Conservation (phyloP, 2,329 filamentous ascomycete species). For the Aquanectria penicillioides region DNA sequence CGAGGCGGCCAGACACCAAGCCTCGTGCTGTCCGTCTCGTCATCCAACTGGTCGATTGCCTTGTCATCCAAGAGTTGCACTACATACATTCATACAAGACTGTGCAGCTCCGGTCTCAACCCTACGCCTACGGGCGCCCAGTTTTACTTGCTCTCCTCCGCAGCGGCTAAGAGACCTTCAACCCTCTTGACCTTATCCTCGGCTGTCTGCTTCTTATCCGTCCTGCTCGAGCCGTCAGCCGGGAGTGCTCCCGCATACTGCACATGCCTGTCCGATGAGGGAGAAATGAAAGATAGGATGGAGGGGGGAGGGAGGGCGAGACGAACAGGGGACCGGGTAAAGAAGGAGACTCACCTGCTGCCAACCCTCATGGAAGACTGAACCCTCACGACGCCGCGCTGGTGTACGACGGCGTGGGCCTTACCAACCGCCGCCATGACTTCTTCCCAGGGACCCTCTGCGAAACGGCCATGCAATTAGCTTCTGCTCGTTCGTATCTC, state of each 20-base stretch:
- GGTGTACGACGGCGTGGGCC: conserved; percentile 81
- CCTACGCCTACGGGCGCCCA: not conserved
- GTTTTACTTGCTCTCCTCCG: conserved; percentile 25
- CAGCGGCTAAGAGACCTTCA: conserved; percentile 57
- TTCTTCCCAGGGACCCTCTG: conserved; percentile 91
- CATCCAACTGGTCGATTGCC: conserved; percentile 1
- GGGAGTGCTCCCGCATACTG: not conserved
- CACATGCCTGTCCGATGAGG: too few species aligned
- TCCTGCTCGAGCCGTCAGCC: conserved; percentile 58
- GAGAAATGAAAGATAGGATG: not conserved
- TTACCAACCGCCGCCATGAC: conserved; percentile 89
- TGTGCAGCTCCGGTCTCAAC: too few species aligned
- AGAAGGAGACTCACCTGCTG: conserved; percentile 67
- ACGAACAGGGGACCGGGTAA: too few species aligned
- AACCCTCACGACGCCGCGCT: conserved; percentile 80
- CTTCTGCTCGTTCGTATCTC: too few species aligned
- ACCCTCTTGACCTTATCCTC: conserved; percentile 80
- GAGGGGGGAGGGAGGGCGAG: too few species aligned
- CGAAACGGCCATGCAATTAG: conserved; percentile 4
- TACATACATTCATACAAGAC: too few species aligned
- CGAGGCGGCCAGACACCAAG: not conserved
- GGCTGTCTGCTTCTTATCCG: conserved; percentile 85
- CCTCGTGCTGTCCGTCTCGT: not conserved
- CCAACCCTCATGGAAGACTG: conserved; percentile 91
- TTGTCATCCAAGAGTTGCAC: too few species aligned